phyloP scores from a whole-genome alignment of 805 yeast species.

The Isabelozyma heimii region DNA sequence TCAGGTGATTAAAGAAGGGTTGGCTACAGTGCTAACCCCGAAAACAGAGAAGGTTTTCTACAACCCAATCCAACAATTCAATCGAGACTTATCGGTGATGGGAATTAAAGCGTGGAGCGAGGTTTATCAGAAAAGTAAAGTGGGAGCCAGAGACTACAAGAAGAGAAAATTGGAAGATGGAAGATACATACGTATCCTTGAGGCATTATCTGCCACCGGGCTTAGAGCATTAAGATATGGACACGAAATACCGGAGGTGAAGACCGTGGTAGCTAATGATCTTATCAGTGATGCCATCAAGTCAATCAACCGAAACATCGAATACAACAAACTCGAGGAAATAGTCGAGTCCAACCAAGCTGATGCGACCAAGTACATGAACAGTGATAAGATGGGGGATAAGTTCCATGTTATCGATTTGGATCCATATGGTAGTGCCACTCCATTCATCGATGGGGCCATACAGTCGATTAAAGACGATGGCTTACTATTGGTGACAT shows the following conservation, averaged over 20 bases:
- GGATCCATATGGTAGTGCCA: constrained; percentile 97
- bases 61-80: constrained; percentile 95
- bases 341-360: constrained; percentile 70
- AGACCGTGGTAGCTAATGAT: constrained; percentile 84
- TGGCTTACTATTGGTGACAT: constrained; percentile 85
- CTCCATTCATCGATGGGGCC: constrained; percentile 94
- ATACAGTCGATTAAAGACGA: constrained; percentile 79
- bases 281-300: constrained; percentile 81
- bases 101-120: constrained; percentile 87
- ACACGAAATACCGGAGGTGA: constrained; percentile 78
- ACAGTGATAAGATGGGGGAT: constrained; percentile 37
- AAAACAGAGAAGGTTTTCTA: constrained; percentile 84
- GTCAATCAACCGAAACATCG: constrained; percentile 69
- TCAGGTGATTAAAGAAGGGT: constrained; percentile 63
- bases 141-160: constrained; percentile 4
- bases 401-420: constrained; percentile 84
- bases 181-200: constrained; percentile 65
- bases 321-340: constrained; percentile 56
- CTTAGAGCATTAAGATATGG: constrained; percentile 91
- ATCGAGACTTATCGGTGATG: constrained; percentile 83
- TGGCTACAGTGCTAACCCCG: constrained; percentile 79
- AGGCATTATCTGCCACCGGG: constrained; percentile 94
- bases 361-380: constrained; percentile 88
- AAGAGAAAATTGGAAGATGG: constrained; percentile 11
- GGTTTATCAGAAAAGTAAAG: constrained; percentile 32